Conservation (phyloP, 805 yeast genomes). For the Yamadazyma sp. region DNA sequence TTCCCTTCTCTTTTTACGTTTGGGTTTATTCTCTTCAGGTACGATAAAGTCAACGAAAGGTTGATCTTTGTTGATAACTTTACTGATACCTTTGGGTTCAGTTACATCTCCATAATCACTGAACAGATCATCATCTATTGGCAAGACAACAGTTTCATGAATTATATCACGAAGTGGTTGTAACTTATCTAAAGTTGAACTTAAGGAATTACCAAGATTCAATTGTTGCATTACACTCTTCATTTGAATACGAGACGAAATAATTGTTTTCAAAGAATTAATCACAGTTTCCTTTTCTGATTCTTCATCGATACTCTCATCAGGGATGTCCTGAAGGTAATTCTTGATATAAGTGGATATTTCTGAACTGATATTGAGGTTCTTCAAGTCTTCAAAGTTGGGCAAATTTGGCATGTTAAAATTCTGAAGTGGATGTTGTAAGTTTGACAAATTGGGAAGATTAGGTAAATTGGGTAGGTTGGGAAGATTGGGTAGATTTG, state of each 20-base stretch:
- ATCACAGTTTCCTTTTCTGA: constrained; percentile 11
- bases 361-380: constrained; percentile 8
- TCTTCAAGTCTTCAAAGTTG: constrained; percentile 8
- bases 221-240: constrained; percentile 38
- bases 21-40: constrained; percentile 32
- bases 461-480: constrained; percentile 21
- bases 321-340: constrained; percentile 17
- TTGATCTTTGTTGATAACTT: constrained; percentile 41
- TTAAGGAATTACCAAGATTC: constrained; percentile 45
- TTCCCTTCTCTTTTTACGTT: constrained; percentile 5
- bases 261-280: constrained; percentile 29
- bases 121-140: constrained; percentile 41
- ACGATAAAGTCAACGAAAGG: constrained; percentile 53
- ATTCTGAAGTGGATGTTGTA: constrained; percentile 7
- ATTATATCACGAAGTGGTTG: constrained; percentile 45
- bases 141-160: constrained; percentile 46
- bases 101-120: constrained; percentile 17
- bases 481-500: constrained; percentile 10
- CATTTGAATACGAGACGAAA: constrained; percentile 42
- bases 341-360: constrained; percentile 6
- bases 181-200: constrained; percentile 51
- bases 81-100: constrained; percentile 56
- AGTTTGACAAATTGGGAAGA: constrained; percentile 21
- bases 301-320: constrained; percentile 11
- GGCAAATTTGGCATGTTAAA: constrained; percentile 8